Evolutionary conservation across 2,329 filamentous ascomycete genomes (phyloP), one percentile per base, ranked within the genome.

Genomic region (Fusarium xylarioides): DNA sequence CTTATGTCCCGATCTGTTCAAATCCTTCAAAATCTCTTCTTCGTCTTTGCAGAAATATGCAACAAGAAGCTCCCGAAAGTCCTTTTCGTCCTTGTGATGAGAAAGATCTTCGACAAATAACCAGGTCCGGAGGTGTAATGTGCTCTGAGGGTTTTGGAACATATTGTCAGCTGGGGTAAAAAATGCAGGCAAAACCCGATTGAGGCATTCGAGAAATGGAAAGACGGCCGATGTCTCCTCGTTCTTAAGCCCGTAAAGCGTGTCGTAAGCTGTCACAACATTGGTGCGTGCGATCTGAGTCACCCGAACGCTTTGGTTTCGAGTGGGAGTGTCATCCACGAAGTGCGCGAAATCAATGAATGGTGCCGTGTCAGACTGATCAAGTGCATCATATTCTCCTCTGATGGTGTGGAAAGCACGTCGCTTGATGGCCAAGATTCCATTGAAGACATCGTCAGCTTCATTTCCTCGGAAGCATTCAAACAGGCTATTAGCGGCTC

Each of bases 51-150:
- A 82, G 44, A 84, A 83, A 11, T 79, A 73, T 7, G 70, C 65
- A 23, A 78, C 79, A 32, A 82, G 76, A 16, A 75, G 57, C 4
- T 71, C 60, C 10, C 61, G 66, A 21, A 71, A 63, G 38, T 76
- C 62, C 7, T 37, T 63, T 9, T 76, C 63, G 7, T 37, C 35
- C 0, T 50, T 55, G 11, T 57, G 50, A 3, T 32, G 49, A 11
- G 74, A 75, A 4, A 83, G 64, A 4, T 40, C 50, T 46, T 80
- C 77, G 26, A 85, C 79, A 47, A 81, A 72, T 42, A 76, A 73
- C 54, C 80, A 79, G 0, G 82, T 84, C 47, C 84, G 83, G 32
- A 85, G 79, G 8, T 80, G 74, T 30, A 85, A 71, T 6, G 80
- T 80, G 12, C 82, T 66, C 7, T 78, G 44, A 19, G 72, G 71